Percentiles rank a stretch among this genome's conserved stretches.
Conservation (phyloP, 176 grass and related monocot genomes). For the Avena eriantha region DNA sequence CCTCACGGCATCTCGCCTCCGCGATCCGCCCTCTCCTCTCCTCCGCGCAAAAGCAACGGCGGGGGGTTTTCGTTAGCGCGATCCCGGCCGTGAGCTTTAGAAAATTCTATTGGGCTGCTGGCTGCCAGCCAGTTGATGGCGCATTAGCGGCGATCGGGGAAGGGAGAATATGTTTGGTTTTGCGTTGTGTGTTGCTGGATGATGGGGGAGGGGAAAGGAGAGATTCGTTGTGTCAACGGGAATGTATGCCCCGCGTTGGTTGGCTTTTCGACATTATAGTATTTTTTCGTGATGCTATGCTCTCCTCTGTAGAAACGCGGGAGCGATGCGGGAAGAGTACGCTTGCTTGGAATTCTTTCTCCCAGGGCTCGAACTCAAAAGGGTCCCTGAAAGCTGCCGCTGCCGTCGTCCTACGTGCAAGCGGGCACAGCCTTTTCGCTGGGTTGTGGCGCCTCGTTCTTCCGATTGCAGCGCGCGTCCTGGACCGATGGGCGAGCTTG, state of each 20-base stretch:
- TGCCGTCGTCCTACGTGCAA: constrained; percentile 25
- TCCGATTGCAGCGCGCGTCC: background rate
- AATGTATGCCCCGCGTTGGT: constrained; percentile 40
- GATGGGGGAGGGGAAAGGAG: constrained; percentile 32
- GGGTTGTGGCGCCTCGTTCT: background rate
- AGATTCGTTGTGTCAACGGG: constrained; percentile 69
- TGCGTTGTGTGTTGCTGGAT: background rate
- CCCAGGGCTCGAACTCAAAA: background rate
- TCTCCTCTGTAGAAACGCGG: constrained; percentile 1
- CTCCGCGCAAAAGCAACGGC: constrained; percentile 49
- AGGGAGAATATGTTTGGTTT: constrained; percentile 45
- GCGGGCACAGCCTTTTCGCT: background rate
- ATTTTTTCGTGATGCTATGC: background rate
- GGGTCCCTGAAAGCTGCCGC: constrained; percentile 34
- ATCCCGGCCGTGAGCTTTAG: constrained; percentile 21
- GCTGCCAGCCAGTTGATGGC: constrained; percentile 42
- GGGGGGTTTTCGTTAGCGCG: background rate
- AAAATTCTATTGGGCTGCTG: constrained; percentile 18
- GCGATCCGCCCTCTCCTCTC: background rate
- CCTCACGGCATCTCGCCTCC: constrained; percentile 55
- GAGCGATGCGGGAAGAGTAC: constrained; percentile 58
- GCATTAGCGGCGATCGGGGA: constrained; percentile 45
- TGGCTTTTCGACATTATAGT: constrained; percentile 2
- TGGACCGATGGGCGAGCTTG: background rate
- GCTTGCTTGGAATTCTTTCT: constrained; percentile 47